Evolutionary conservation across 2,329 filamentous ascomycete species (phyloP).

Genomic region (Botrytis sinoallii): DNA sequence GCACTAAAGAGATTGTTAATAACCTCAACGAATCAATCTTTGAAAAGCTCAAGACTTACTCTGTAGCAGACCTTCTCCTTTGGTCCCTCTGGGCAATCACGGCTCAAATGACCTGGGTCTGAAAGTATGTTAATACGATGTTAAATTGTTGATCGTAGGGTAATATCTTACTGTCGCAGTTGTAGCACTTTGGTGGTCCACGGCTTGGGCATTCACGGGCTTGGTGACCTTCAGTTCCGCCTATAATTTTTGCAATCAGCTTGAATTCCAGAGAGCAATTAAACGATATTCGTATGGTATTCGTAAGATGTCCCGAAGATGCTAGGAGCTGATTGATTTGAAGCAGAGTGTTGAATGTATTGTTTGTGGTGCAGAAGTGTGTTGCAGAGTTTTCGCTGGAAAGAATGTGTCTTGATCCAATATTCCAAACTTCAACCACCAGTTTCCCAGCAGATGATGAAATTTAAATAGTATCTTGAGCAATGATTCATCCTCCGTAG

Average conservation of each 20-base stretch:
- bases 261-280: background rate
- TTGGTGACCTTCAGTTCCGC: constrained; percentile 71
- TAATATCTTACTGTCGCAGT: constrained; percentile 66
- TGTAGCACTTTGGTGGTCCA: constrained; percentile 80
- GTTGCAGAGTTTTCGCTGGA: constrained; percentile 10
- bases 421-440: background rate
- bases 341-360: background rate
- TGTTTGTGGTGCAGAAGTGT: background rate
- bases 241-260: constrained; percentile 44
- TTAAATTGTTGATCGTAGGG: constrained; percentile 28
- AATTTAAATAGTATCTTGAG: background rate
- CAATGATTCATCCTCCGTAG: background rate
- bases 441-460: background rate
- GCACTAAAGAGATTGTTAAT: constrained; percentile 44
- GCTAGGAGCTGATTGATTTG: background rate
- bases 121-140: constrained; percentile 31
- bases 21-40: background rate
- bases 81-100: constrained; percentile 84
- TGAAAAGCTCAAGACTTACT: background rate
- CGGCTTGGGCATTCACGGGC: constrained; percentile 84
- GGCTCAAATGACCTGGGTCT: constrained; percentile 76
- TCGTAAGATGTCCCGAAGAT: background rate
- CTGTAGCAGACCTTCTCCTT: constrained; percentile 84
- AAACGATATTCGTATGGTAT: background rate
- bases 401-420: background rate